Conservation (phyloP, 148 eudicot species). For the Nepenthes gracilis region DNA sequence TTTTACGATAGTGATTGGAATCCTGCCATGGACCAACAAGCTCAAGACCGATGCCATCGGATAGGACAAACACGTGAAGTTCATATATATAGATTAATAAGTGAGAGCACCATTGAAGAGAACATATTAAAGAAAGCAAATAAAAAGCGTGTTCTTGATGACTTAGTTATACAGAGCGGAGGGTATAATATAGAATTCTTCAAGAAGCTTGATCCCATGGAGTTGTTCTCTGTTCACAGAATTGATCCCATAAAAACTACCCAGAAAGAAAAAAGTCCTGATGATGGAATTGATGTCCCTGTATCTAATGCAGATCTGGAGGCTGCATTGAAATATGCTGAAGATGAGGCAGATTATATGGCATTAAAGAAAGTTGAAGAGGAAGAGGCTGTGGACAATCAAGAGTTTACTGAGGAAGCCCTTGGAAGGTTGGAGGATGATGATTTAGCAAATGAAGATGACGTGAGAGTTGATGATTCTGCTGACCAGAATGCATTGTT, state of each 20-base stretch:
- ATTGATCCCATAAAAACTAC: slow-evolving; percentile 24
- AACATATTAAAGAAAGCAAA: slow-evolving; percentile 94
- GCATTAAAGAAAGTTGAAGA: slow-evolving; percentile 93
- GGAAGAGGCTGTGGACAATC: slow-evolving; percentile 98
- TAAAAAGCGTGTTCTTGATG: slow-evolving; percentile 96
- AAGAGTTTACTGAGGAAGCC: slow-evolving; percentile 91
- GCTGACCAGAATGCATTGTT: slow-evolving; percentile 30
- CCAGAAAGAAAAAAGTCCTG: slow-evolving; percentile 37
- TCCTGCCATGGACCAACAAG: slow-evolving; percentile 99
- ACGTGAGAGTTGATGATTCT: slow-evolving; percentile 43
- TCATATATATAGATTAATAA: slow-evolving; percentile 79
- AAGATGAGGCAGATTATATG: slow-evolving; percentile 99
- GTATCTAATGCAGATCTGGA: slow-evolving; percentile 83
- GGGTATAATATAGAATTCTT: slow-evolving; percentile 94
- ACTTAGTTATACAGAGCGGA: slow-evolving; percentile 98
- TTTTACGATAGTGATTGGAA: slow-evolving; percentile 96
- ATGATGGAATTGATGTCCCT: slow-evolving; percentile 30
- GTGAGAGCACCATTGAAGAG: slow-evolving; percentile 96
- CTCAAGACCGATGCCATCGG: slow-evolving; percentile 98
- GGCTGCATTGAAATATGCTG: slow-evolving; percentile 95
- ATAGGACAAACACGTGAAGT: slow-evolving; percentile 99
- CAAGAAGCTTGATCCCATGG: slow-evolving; percentile 95
- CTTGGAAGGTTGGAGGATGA: slow-evolving; percentile 84
- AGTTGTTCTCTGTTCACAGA: slow-evolving; percentile 82
- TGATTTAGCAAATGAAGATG: slow-evolving; percentile 75